These are phyloP conservation scores for Ogataea pini DNA, from an alignment of 805 yeast species.

Conservation along the genomic window DNA sequence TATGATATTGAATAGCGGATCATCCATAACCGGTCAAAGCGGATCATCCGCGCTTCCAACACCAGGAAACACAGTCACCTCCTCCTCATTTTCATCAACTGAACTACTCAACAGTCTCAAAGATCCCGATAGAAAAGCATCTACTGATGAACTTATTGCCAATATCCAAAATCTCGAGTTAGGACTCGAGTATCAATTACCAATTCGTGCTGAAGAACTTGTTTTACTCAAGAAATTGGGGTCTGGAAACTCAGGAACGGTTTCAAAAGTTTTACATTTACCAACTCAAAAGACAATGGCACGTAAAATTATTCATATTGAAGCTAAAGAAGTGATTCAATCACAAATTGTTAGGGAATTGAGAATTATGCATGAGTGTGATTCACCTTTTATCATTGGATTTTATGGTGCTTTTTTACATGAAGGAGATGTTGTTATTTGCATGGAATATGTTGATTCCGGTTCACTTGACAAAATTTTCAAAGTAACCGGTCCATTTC, in stretches of 20 bases:
- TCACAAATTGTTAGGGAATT: constrained; percentile 87
- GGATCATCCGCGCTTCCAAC: neutral
- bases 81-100: constrained; percentile 20
- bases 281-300: constrained; percentile 92
- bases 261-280: constrained; percentile 80
- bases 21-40: neutral
- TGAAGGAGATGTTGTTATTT: constrained; percentile 75
- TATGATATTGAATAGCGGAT: constrained; percentile 1
- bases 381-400: constrained; percentile 77
- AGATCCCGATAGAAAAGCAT: constrained; percentile 34
- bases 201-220: constrained; percentile 64
- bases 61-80: constrained; percentile 6
- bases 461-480: constrained; percentile 85
- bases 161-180: constrained; percentile 51
- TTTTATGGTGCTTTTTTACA: constrained; percentile 88
- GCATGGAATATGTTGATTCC: constrained; percentile 96
- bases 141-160: constrained; percentile 41
- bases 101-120: constrained; percentile 19
- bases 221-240: constrained; percentile 79
- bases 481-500: constrained; percentile 59
- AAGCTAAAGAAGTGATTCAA: constrained; percentile 73
- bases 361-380: constrained; percentile 88
- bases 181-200: constrained; percentile 54
- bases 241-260: constrained; percentile 93
- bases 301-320: constrained; percentile 82